phyloP scores from a whole-genome alignment of 1,284 basidiomycete genomes.

The Omphalotus olearius region DNA sequence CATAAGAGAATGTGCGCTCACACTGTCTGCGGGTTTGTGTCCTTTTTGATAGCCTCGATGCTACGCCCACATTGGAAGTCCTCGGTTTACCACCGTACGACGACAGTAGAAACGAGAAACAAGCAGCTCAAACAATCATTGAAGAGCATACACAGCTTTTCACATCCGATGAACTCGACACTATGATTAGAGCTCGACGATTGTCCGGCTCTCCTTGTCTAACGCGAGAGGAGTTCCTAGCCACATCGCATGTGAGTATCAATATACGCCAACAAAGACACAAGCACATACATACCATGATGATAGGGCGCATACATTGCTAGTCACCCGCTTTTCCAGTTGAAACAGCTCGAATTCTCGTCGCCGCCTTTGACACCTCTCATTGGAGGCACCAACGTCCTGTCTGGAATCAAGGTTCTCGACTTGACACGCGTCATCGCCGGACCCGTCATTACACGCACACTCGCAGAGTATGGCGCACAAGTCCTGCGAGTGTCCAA shows the following conservation, averaged over 20 bases:
- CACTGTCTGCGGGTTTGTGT: too few relatives aligned
- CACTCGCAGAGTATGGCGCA: slow-evolving; percentile 26
- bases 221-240: slow-evolving; percentile 10
- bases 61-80: slow-evolving; percentile 1
- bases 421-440: slow-evolving; percentile 27
- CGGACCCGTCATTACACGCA: slow-evolving; percentile 21
- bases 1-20: too few relatives aligned
- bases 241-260: slow-evolving; percentile 9
- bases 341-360: slow-evolving; percentile 15
- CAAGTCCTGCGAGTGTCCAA: slow-evolving; percentile 24
- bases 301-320: slow-evolving; percentile 21
- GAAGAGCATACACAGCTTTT: background rate
- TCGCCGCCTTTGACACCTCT: slow-evolving; percentile 9
- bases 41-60: background rate
- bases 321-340: slow-evolving; percentile 18
- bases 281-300: slow-evolving; percentile 18
- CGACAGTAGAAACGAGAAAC: background rate
- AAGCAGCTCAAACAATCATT: slow-evolving; percentile 1
- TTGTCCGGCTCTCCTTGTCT: slow-evolving; percentile 14
- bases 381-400: slow-evolving; percentile 14
- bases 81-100: slow-evolving; percentile 6
- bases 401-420: slow-evolving; percentile 24
- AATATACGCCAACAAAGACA: background rate
- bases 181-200: slow-evolving; percentile 8
- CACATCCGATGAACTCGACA: slow-evolving; percentile 5